These are phyloP conservation scores for Solanum chacoense DNA, from an alignment of 305 asterid species.

Conservation along the genomic window DNA sequence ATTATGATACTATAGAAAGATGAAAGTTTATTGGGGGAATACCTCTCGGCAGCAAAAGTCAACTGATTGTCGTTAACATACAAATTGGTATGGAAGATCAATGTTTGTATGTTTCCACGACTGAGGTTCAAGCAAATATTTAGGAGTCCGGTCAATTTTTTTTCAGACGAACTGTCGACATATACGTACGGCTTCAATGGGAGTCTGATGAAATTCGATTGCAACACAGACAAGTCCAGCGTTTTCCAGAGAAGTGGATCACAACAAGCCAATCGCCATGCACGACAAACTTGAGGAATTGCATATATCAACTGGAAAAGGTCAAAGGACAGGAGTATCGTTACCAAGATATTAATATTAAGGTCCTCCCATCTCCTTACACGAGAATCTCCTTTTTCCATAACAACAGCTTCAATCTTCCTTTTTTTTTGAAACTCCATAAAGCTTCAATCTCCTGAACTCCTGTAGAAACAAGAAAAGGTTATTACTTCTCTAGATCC, in stretches of 20 bases:
- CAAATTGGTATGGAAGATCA: conserved; percentile 62
- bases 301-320: conserved; percentile 44
- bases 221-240: conserved; percentile 45
- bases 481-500: not conserved
- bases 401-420: conserved; percentile 9
- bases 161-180: conserved; percentile 58
- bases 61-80: conserved; percentile 59
- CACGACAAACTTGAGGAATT: conserved; percentile 62
- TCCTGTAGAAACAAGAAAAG: not conserved
- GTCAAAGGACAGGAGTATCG: conserved; percentile 45
- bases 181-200: conserved; percentile 64
- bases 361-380: conserved; percentile 67
- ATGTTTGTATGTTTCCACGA: conserved; percentile 28
- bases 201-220: conserved; percentile 65
- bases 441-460: not conserved
- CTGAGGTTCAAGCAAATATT: conserved; percentile 62
- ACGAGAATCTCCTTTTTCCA: conserved; percentile 37
- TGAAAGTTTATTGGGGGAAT: not conserved
- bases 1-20: not conserved
- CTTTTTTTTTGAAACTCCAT: not conserved
- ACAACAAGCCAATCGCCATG: conserved; percentile 34
- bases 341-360: conserved; percentile 59
- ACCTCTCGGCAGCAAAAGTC: conserved; percentile 66
- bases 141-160: conserved; percentile 42
- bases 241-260: not conserved